These are phyloP conservation scores for Blastomyces parvus DNA, from an alignment of 2,329 filamentous ascomycete genomes.

Conservation along the genomic window DNA sequence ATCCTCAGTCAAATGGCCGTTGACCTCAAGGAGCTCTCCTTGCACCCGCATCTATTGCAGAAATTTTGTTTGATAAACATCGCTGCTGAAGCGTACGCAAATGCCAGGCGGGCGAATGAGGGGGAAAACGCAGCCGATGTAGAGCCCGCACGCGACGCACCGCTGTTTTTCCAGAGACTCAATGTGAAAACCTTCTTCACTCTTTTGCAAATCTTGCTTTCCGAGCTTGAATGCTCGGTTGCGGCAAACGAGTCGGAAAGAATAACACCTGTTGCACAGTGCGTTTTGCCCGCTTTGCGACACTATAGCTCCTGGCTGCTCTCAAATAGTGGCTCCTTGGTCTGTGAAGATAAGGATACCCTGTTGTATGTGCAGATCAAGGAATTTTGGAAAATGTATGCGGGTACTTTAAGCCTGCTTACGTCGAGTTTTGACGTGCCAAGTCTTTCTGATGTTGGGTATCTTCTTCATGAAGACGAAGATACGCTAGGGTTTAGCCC, in stretches of 20 bases:
- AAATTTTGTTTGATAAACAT: slow-evolving; percentile 83
- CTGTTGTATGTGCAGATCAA: slow-evolving; percentile 49
- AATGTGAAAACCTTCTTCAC: slow-evolving; percentile 69
- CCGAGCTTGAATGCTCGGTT: slow-evolving; percentile 56
- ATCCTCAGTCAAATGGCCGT: slow-evolving; percentile 68
- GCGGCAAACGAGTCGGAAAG: slow-evolving; percentile 37
- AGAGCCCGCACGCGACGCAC: slow-evolving; percentile 21
- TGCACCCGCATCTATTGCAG: slow-evolving; percentile 53
- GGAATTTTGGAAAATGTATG: slow-evolving; percentile 57
- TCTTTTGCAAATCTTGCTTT: slow-evolving; percentile 59
- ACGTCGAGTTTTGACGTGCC: slow-evolving; percentile 50
- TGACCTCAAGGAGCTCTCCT: slow-evolving; percentile 58
- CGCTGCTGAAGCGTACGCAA: slow-evolving; percentile 66
- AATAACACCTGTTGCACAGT: slow-evolving; percentile 50
- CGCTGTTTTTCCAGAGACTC: slow-evolving; percentile 59
- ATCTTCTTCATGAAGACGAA: slow-evolving; percentile 60
- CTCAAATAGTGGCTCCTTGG: slow-evolving; percentile 45
- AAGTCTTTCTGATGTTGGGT: slow-evolving; percentile 47
- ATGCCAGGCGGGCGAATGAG: slow-evolving; percentile 42
- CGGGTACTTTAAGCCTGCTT: slow-evolving; percentile 51
- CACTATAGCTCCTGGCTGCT: slow-evolving; percentile 61
- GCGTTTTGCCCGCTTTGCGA: slow-evolving; percentile 54
- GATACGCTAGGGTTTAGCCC: slow-evolving; percentile 58
- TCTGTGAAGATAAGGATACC: slow-evolving; percentile 45
- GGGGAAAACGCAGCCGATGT: slow-evolving; percentile 42